These are phyloP conservation scores for Myxozyma monticola DNA, from an alignment of 805 yeast species.

Conservation along the genomic window DNA sequence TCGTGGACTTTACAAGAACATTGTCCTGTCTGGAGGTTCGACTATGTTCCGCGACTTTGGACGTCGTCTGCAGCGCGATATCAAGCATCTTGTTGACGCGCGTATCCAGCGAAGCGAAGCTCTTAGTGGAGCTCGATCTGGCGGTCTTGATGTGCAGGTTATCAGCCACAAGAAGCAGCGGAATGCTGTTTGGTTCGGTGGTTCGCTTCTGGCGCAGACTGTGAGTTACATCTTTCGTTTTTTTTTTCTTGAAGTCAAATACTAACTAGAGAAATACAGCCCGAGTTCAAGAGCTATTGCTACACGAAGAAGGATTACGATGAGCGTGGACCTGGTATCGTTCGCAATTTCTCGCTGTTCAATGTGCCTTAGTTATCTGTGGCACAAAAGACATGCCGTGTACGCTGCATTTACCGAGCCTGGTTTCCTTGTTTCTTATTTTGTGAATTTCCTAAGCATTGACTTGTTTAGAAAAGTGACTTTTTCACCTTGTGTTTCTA, in stretches of 20 bases:
- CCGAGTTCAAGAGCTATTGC: slow-evolving; percentile 94
- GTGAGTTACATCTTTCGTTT: slow-evolving; percentile 34
- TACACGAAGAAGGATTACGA: slow-evolving; percentile 97
- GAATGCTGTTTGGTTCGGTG: slow-evolving; percentile 99
- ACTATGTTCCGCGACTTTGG: slow-evolving; percentile 99
- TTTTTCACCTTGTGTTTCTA: too few relatives aligned
- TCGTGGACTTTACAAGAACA: slow-evolving; percentile 91
- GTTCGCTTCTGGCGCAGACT: slow-evolving; percentile 93
- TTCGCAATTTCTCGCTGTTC: slow-evolving; percentile 92
- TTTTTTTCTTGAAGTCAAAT: neutral
- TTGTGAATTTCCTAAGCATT: too few relatives aligned
- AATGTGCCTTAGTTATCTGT: slow-evolving; percentile 75
- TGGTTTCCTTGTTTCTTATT: too few relatives aligned
- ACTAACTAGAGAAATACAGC: slow-evolving; percentile 12
- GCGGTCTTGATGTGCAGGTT: slow-evolving; percentile 96
- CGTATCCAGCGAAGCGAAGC: slow-evolving; percentile 82
- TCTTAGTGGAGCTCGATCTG: slow-evolving; percentile 68
- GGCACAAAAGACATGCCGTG: too few relatives aligned
- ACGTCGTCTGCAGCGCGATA: slow-evolving; percentile 93
- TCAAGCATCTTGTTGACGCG: slow-evolving; percentile 81
- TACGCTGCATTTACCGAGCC: too few relatives aligned
- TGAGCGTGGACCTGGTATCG: slow-evolving; percentile 96
- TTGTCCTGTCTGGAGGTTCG: slow-evolving; percentile 95
- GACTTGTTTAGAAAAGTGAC: too few relatives aligned
- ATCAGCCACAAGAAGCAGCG: slow-evolving; percentile 96